Conservation (phyloP, 1,284 basidiomycete species). For the Pyrrhoderma noxium region DNA sequence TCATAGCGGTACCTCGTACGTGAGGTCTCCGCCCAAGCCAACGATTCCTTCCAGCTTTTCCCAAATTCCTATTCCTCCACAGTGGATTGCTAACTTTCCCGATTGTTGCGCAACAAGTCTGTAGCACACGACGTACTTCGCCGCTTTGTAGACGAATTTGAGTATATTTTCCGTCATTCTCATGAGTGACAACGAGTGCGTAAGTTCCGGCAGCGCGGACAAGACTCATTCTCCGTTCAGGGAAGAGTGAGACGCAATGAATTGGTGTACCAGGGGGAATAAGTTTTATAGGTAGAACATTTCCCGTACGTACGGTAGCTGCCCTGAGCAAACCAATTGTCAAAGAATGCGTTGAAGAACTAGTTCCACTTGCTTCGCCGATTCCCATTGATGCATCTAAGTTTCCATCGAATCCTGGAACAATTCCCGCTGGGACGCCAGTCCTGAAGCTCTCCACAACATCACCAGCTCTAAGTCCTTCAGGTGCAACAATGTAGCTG, state of each 20-base stretch:
- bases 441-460: constrained; percentile 81
- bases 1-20: constrained; percentile 98
- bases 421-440: constrained; percentile 72
- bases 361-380: constrained; percentile 16
- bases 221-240: constrained; percentile 74
- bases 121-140: constrained; percentile 83
- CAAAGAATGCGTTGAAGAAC: constrained; percentile 49
- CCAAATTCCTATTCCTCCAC: constrained; percentile 80
- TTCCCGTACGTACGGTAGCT: constrained; percentile 83
- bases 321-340: constrained; percentile 85
- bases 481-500: constrained; percentile 90
- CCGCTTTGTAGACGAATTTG: constrained; percentile 89
- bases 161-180: constrained; percentile 61
- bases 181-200: constrained; percentile 76
- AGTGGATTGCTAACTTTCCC: constrained; percentile 91
- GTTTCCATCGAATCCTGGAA: constrained; percentile 53
- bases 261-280: constrained; percentile 91
- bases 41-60: constrained; percentile 86
- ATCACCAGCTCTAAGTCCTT: constrained; percentile 85
- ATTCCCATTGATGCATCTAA: constrained; percentile 40
- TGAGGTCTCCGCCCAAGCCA: constrained; percentile 87
- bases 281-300: constrained; percentile 86
- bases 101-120: constrained; percentile 83
- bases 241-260: constrained; percentile 78
- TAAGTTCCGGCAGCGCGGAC: constrained; percentile 87